Evolutionary conservation across 2,329 filamentous ascomycete species (phyloP), one percentile per base, ranked within the genome.

Genomic region (Claviceps sp.): DNA sequence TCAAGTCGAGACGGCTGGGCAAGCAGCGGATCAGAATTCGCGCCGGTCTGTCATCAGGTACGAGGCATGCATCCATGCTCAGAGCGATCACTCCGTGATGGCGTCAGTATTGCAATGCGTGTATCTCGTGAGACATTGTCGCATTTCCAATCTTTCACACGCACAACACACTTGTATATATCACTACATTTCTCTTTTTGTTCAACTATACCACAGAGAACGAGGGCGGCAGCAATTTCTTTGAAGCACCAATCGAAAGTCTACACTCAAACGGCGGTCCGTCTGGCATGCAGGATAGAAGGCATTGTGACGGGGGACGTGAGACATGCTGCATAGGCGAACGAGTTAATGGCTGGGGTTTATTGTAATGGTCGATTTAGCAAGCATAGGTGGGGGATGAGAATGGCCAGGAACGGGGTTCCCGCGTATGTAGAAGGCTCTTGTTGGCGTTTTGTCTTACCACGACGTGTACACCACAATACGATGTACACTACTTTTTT

Each of bases 121-220:
- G 14, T 50, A 14, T 52, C 24, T 16, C 14, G 16, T 48, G 47
- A 26, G 14, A 41, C 8, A 37, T 46, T 30, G n/a, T 22, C 18
- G 3, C 26, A 20, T 43, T 52, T 46, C 11, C 30, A 34, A 34
- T 34, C 30, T 11, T 34, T 11, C 30, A 30, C 26, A 30, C 26
- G 30, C 30, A 34, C 20, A 22, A 24, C 42, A 43, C 14, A 13
- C 24, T 22, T 14, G 6, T 24, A 43, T 43, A 43, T 13, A 43
- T 24, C 13, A 50, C 11, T 24, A n/a, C 49, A 30, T 37, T 16
- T 45, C 9, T 47, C 40, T 49, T 52, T 49, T 37, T 45, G 22
- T 41, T 26, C 40, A 45, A 41, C 40, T 52, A 50, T 52, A 52
- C 51, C 51, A 52, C 37, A 38, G 20, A 44, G 30, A 49, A 14